A percentile compares a stretch with the other conserved stretches of the same genome.
These are phyloP conservation scores for Diplodia mutila DNA, from an alignment of 2,329 filamentous ascomycete genomes.

Conservation along the genomic window DNA sequence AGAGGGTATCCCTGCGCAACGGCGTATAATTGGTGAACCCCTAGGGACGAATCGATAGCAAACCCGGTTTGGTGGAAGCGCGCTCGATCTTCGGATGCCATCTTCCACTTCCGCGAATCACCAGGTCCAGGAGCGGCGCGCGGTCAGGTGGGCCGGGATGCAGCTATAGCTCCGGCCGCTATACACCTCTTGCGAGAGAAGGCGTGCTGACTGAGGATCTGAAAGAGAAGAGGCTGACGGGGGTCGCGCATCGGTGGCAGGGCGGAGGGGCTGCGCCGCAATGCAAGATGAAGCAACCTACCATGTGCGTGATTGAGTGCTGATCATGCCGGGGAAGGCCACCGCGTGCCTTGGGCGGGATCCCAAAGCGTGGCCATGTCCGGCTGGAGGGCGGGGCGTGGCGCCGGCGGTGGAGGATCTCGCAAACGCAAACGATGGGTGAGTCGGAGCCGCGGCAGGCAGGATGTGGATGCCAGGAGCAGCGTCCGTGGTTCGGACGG, in stretches of 20 bases:
- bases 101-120: constrained; percentile 20
- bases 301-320: constrained; percentile 21
- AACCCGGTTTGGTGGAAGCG: constrained; percentile 21
- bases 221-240: background rate
- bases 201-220: constrained; percentile 13
- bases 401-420: background rate
- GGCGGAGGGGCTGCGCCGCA: constrained; percentile 4
- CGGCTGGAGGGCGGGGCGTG: background rate
- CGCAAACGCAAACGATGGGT: background rate
- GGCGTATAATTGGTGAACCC: constrained; percentile 18
- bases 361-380: constrained; percentile 7
- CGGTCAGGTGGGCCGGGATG: constrained; percentile 9
- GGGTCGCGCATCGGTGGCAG: background rate
- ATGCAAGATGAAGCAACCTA: constrained; percentile 24
- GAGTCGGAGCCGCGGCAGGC: background rate
- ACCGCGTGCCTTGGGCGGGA: constrained; percentile 6
- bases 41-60: constrained; percentile 10
- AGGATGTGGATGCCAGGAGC: background rate
- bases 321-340: constrained; percentile 15
- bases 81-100: constrained; percentile 20
- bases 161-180: constrained; percentile 7
- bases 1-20: background rate
- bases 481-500: background rate
- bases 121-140: constrained; percentile 5
- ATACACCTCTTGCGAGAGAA: background rate